A percentile compares a stretch with the other conserved stretches of the same genome.
Evolutionary conservation across 495 filamentous ascomycete genomes (phyloP).

Genomic region (Hypoxylon subgilvum): DNA sequence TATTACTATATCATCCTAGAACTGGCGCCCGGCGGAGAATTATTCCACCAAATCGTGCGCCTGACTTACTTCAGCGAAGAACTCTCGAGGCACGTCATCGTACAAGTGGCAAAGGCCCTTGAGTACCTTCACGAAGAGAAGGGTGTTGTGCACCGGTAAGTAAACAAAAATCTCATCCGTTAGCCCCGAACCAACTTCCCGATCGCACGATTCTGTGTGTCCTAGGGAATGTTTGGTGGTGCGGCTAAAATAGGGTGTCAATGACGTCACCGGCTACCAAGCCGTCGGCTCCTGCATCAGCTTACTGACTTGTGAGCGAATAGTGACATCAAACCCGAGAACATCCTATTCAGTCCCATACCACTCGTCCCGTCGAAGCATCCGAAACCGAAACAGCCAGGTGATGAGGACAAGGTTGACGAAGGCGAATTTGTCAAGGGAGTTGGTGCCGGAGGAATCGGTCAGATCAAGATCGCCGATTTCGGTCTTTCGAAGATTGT

Average conservation of each 20-base stretch:
- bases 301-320: conserved; percentile 25
- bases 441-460: conserved; percentile 89
- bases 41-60: conserved; percentile 98
- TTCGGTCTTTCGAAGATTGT: conserved; percentile 97
- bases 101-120: conserved; percentile 89
- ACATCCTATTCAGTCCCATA: conserved; percentile 88
- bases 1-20: conserved; percentile 98
- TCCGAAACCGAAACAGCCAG: conserved; percentile 76
- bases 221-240: conserved; percentile 7
- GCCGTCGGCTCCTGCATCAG: conserved; percentile 22
- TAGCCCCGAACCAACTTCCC: not conserved
- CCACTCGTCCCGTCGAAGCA: conserved; percentile 79
- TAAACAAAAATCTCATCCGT: conserved; percentile 10
- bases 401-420: conserved; percentile 96
- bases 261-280: conserved; percentile 23
- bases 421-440: conserved; percentile 92
- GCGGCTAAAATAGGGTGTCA: conserved; percentile 27
- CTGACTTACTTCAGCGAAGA: conserved; percentile 99
- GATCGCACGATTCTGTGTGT: not conserved
- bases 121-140: conserved; percentile 94
- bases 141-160: conserved; percentile 95
- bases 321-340: conserved; percentile 99
- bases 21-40: conserved; percentile 90
- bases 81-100: conserved; percentile 89
- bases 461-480: conserved; percentile 94